Evolutionary conservation across 2,329 filamentous ascomycete genomes (phyloP), one percentile per base, ranked within the genome.

Genomic region (Claviceps maximensis): DNA sequence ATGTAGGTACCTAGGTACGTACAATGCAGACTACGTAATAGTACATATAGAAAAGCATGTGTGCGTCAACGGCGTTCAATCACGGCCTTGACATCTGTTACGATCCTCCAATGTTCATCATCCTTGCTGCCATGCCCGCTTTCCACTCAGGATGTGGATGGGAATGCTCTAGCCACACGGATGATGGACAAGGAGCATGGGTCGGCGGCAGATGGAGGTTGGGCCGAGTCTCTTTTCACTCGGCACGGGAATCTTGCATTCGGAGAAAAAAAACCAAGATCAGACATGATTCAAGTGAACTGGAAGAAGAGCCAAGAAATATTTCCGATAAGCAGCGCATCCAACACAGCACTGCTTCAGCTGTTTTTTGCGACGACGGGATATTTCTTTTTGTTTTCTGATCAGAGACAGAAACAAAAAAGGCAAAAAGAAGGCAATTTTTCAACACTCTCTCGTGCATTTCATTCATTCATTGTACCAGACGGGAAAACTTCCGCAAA

Each of bases 151-250:
- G 33, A 33, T 36, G 50, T 40, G 23, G 33, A 33, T 36, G 50
- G 44, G 23, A 33, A 33, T 52, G 50, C 42, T 40, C 25, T 19
- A 23, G 15, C 50, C 44, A 47, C n/a, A 47, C 48, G 48, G 48
- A 19, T 40, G 3, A 19, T 19, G 25, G 23, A 48, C 19, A 25
- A 12, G 23, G 47, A n/a, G 45, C 53, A 51, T 48, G 49, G 53
- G 40, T 51, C 12, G 4, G 36, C 49, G 53, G 53, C 53, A 54
- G 45, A 51, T 51, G 53, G 23, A 21, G 25, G 19, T 23, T 17
- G 23, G 29, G 31, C 48, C 49, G 29, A 53, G 41, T 41, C 44
- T 31, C 47, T 48, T 23, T 38, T 31, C 29, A 48, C 38, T n/a
- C 44, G 44, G 25, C 50, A 42, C 29, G 47, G 27, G n/a, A 29